A percentile compares a stretch with the other conserved stretches of the same genome.
phyloP scores from a whole-genome alignment of 768 basidiomycete genomes.

The Amanita phalloides region DNA sequence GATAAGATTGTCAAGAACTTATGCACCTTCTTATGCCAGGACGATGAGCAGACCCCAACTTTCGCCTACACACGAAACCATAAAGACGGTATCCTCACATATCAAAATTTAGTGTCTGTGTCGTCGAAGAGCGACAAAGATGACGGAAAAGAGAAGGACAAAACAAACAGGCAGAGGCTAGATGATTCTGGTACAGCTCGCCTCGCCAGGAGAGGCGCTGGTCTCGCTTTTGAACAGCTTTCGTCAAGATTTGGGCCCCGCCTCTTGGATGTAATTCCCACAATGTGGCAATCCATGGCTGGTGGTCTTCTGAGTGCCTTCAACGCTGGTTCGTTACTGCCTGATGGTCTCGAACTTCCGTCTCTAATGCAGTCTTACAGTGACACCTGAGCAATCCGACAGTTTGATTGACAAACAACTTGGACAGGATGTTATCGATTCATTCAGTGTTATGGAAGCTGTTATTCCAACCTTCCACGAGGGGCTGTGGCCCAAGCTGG shows the following conservation, averaged over 20 bases:
- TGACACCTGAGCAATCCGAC: constrained; percentile 49
- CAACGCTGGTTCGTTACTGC: constrained; percentile 38
- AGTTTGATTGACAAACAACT: constrained; percentile 54
- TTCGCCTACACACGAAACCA: constrained; percentile 60
- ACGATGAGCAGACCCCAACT: constrained; percentile 80
- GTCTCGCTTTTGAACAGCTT: constrained; percentile 70
- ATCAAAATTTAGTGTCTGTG: constrained; percentile 33
- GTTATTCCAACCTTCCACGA: constrained; percentile 67
- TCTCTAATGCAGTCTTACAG: constrained; percentile 19
- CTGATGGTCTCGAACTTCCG: neutral
- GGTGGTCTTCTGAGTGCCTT: constrained; percentile 66
- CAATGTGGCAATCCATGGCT: constrained; percentile 91
- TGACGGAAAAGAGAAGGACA: constrained; percentile 33
- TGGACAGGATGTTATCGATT: constrained; percentile 89
- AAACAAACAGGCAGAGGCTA: constrained; percentile 25
- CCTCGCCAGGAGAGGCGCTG: constrained; percentile 78
- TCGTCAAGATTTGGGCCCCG: constrained; percentile 64
- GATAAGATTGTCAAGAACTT: constrained; percentile 97
- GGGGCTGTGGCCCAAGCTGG: constrained; percentile 57
- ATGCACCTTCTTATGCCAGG: constrained; percentile 93
- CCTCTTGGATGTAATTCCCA: constrained; percentile 75
- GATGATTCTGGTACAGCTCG: constrained; percentile 55
- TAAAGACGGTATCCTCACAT: constrained; percentile 69
- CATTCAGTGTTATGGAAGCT: constrained; percentile 80
- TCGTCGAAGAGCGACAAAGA: constrained; percentile 22